Percentiles rank a stretch among this genome's conserved stretches.
Conservation (phyloP, 495 filamentous ascomycete genomes). For the Chaetomium cochliodes region DNA sequence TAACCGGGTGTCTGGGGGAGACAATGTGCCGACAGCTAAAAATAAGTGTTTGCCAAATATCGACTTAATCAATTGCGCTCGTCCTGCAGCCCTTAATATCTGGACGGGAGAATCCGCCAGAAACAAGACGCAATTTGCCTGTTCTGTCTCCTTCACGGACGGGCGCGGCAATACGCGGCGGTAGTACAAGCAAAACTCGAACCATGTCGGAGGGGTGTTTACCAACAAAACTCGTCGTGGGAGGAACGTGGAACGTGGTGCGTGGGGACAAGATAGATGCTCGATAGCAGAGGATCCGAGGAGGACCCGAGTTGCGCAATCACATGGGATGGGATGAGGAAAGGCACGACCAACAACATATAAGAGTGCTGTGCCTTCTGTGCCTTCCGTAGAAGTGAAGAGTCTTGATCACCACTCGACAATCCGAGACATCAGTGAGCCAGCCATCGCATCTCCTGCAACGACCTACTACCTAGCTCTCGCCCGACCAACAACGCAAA, state of each 20-base stretch:
- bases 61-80: conserved; percentile 16
- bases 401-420: neutral
- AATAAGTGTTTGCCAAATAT: conserved; percentile 12
- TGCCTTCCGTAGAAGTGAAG: neutral
- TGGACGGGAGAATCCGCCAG: conserved; percentile 9
- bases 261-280: neutral
- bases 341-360: neutral
- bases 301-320: neutral
- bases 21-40: conserved; percentile 5
- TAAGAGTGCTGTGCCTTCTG: neutral
- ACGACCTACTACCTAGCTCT: neutral
- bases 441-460: neutral
- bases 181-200: conserved; percentile 19
- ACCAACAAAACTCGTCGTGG: conserved; percentile 8
- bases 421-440: neutral
- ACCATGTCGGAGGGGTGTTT: conserved; percentile 10
- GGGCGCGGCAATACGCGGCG: neutral
- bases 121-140: conserved; percentile 9
- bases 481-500: neutral
- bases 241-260: too few species aligned
- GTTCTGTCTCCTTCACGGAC: neutral
- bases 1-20: conserved; percentile 18
- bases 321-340: neutral
- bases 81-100: conserved; percentile 10
- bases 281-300: neutral